Evolutionary conservation across 23 red algal species (phyloP), one percentile per base, ranked within the genome.

Genomic region (Gracilaria vermiculophylla): DNA sequence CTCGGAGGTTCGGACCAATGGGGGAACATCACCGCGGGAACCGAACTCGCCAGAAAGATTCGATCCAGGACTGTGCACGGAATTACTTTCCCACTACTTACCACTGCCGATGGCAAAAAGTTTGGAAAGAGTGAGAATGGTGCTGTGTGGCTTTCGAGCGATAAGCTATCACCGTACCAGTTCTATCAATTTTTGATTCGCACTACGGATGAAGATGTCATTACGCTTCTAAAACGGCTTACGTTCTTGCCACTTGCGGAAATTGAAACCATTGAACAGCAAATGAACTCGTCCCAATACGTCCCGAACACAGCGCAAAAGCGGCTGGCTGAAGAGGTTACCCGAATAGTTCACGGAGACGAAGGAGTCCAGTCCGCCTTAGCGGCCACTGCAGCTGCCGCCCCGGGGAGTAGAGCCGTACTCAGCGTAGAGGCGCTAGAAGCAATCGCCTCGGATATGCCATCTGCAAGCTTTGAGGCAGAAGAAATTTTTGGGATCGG

Each of bases 11-110:
- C 83, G 6, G 96, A 98, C 64, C 96, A 98, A 65, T 98, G 96
- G 96, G 96, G 96, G 40, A 98, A 98, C 80, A 98, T 98, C 33
- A 91, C 92, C 8, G 91, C 96, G 2, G 96, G 96, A 10, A 94
- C 74, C 27, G 96, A 98, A 53, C 53, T 98, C 25, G 85, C 96
- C 0, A 77, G 92, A 37, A 98, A 95, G 80, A 56, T 98, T 24
- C 77, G 78, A 45, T 75, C 67, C 20, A 50, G 47, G 21, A 75
- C 53, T 15, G 45, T 98, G 56, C 82, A 95, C 53, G 92, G 92
- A 39, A 78, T 98, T 20, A 95, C 92, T 7, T 98, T 98, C 69
- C 96, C 96, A 9, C 74, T 98, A 23, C 89, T 98, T 15, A 98
- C 96, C 61, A 92, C 47, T 27, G 40, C 80, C 27, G 96, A 98